Conservation (phyloP, 495 filamentous ascomycete genomes). For the Podospora pseudocomata region DNA sequence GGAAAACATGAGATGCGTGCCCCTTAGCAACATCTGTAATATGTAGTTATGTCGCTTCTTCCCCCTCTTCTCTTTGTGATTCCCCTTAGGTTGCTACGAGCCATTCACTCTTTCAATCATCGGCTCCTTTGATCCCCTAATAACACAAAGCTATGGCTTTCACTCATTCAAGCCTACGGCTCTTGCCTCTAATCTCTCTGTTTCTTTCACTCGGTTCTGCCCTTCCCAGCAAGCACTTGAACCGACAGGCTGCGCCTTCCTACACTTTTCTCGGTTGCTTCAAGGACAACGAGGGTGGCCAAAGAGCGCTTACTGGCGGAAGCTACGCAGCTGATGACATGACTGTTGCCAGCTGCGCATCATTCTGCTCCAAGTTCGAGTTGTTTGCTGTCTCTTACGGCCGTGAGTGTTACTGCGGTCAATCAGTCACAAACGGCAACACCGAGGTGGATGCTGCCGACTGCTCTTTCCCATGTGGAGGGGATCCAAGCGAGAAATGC, state of each 20-base stretch:
- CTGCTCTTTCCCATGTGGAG: constrained; percentile 50
- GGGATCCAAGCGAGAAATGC: constrained; percentile 42
- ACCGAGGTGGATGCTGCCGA: constrained; percentile 37
- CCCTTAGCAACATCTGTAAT: too few species aligned
- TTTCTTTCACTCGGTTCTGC: not conserved
- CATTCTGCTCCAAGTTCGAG: constrained; percentile 51
- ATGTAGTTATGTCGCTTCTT: not conserved
- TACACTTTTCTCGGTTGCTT: constrained; percentile 44
- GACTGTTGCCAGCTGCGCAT: constrained; percentile 57
- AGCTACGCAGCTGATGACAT: constrained; percentile 48
- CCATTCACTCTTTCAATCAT: not conserved
- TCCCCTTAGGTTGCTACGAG: not conserved
- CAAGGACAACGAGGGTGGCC: constrained; percentile 33
- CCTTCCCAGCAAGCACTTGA: not conserved
- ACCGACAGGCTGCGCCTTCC: not conserved
- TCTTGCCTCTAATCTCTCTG: constrained; percentile 1
- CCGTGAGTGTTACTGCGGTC: constrained; percentile 66
- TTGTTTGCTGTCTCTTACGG: constrained; percentile 64
- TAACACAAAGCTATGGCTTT: not conserved
- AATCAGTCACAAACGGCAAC: constrained; percentile 38
- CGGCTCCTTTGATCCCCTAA: not conserved
- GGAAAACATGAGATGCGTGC: not conserved
- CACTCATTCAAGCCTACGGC: constrained; percentile 11
- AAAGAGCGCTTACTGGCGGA: constrained; percentile 53
- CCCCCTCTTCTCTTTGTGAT: not conserved